Evolutionary conservation across 179 eudicot genomes (phyloP), one percentile per base, ranked within the genome.

Genomic region (Nepenthes alata): DNA sequence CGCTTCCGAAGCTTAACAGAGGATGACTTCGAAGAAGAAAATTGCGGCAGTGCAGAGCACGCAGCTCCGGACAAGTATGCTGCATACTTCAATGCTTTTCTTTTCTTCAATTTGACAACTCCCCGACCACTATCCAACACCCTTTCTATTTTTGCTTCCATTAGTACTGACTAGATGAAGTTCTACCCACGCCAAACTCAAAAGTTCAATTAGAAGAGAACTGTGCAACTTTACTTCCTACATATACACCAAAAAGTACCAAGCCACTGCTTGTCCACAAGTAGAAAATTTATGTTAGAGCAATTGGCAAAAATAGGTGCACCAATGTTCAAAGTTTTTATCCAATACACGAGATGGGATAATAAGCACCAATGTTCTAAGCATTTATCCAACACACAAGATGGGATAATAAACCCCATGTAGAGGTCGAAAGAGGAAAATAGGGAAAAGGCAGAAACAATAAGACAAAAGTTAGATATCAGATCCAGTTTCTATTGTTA

Each of bases 91-190:
- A 76, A 64, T 63, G 80, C 62, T 70, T 73, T 83, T 72, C 78
- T 85, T 73, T 83, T 89, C 79, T 83, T 93, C 76, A 74, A 65
- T 64, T 81, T 83, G 70, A 84, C 74, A 52, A 75, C 74, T 11
- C 76, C 62, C 41, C 78, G 74, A 35, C 81, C 58, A 68, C 72
- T 82, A 83, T 69, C 95, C 94, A 77, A 89, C 63, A 69, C 91
- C 85, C 81, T 87, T 67, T 59, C 86, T 82, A 62, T 71, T 67
- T 77, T 74, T 37, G 81, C 65, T 69, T 83, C 89, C 98, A 93
- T 93, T 70, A 64, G 49, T 64, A 72, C 65, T 72, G 50, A 72
- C 70, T 58, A 61, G 78, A 79, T 72, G 83, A 73, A 82, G 74
- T 65, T 77, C 83, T 82, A 70, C 62, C 72, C 63, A 70, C 77